These are phyloP conservation scores for Metroxylon sagu DNA, from an alignment of 176 grass and related monocot genomes.

Conservation along the genomic window DNA sequence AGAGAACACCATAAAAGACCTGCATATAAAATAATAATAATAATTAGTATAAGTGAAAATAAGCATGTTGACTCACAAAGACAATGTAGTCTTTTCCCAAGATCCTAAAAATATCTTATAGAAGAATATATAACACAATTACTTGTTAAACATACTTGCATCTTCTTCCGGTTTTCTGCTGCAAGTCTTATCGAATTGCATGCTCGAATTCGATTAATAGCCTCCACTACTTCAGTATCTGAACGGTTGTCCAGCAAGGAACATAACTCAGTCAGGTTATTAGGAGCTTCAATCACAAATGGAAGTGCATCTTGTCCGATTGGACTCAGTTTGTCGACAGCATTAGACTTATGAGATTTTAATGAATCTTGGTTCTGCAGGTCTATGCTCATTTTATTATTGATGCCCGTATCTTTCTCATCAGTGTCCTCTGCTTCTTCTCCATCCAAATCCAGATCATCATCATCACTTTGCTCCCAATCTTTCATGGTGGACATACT, in stretches of 20 bases:
- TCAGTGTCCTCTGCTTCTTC: constrained; percentile 42
- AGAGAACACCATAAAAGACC: constrained; percentile 88
- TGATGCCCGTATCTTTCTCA: constrained; percentile 34
- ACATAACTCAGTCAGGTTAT: constrained; percentile 51
- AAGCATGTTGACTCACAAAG: too few species aligned
- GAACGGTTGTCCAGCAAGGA: constrained; percentile 68
- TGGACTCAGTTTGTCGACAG: constrained; percentile 17
- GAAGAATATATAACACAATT: too few species aligned
- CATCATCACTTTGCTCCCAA: constrained; percentile 27
- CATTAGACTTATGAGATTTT: constrained; percentile 28
- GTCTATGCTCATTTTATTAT: constrained; percentile 14
- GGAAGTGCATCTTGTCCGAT: constrained; percentile 40
- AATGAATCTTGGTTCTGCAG: constrained; percentile 15
- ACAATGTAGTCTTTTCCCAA: too few species aligned
- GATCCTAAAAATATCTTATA: too few species aligned
- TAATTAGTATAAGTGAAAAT: not conserved
- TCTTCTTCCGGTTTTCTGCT: constrained; percentile 83
- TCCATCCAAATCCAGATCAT: constrained; percentile 40
- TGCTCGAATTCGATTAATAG: constrained; percentile 65
- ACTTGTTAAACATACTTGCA: constrained; percentile 53
- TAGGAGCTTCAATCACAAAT: constrained; percentile 89
- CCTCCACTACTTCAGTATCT: constrained; percentile 72
- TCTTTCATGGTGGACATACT: constrained; percentile 8
- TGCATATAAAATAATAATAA: constrained; percentile 24
- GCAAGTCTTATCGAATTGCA: constrained; percentile 91